Evolutionary conservation across 176 grass and related monocot genomes (phyloP).

Genomic region (Oryza australiensis): DNA sequence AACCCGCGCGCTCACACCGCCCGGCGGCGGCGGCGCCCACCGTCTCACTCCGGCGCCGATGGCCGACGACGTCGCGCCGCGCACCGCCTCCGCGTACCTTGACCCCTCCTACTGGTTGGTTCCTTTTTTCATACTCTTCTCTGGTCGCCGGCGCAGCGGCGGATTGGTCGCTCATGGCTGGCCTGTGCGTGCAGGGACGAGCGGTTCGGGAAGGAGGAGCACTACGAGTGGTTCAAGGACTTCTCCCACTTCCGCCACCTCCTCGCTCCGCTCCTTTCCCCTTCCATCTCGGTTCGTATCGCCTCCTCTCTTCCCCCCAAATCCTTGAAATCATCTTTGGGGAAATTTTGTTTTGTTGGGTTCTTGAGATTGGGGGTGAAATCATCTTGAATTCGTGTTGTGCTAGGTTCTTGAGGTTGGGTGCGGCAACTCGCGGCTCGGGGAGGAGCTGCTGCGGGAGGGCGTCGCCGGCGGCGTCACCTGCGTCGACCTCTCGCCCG

Average conservation of each 20-base stretch:
- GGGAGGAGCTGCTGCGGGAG: conserved; percentile 69
- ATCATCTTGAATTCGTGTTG: too few species aligned
- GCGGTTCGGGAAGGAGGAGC: conserved; percentile 85
- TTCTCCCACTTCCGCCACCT: conserved; percentile 96
- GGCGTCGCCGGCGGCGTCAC: conserved; percentile 75
- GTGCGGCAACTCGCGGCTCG: conserved; percentile 78
- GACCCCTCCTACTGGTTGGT: conserved; percentile 68
- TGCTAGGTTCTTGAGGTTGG: conserved; percentile 77
- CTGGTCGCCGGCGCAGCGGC: background rate
- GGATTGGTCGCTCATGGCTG: background rate
- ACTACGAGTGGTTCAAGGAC: conserved; percentile 95
- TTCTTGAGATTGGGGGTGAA: conserved; percentile 60
- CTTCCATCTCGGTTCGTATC: conserved; percentile 57
- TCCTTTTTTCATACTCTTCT: background rate
- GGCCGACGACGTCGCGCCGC: conserved; percentile 46
- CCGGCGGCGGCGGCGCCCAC: background rate
- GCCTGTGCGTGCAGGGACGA: conserved; percentile 52
- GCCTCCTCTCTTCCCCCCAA: background rate
- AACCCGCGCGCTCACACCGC: too few species aligned
- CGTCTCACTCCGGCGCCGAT: background rate
- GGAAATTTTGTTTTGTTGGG: conserved; percentile 12
- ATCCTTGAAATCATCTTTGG: background rate
- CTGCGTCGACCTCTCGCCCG: conserved; percentile 71
- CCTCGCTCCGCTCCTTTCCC: conserved; percentile 74
- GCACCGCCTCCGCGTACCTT: conserved; percentile 50